phyloP scores from a whole-genome alignment of 2,329 filamentous ascomycete genomes.

The Rhynchosporium graminicola region DNA sequence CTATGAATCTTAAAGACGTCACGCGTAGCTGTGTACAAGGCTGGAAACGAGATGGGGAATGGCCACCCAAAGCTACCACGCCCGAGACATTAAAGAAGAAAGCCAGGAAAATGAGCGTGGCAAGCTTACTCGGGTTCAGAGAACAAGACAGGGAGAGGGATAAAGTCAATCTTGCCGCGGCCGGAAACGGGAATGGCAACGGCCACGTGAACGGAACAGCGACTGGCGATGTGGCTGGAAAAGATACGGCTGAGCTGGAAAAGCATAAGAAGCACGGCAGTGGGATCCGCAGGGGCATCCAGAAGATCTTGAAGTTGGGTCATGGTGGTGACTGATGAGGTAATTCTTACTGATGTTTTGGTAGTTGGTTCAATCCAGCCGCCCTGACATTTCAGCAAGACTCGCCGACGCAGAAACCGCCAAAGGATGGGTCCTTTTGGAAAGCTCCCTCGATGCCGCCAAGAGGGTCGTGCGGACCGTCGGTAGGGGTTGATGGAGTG shows the following conservation, averaged over 20 bases:
- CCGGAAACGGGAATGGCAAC: background rate
- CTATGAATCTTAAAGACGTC: constrained; percentile 84
- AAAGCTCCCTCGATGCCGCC: no score
- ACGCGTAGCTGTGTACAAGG: constrained; percentile 79
- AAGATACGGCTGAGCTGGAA: background rate
- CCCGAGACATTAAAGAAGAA: constrained; percentile 42
- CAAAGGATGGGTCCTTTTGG: no score
- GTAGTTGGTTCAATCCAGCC: constrained; percentile 6
- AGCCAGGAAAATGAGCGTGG: constrained; percentile 35
- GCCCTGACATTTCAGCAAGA: constrained; percentile 11
- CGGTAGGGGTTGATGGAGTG: no score
- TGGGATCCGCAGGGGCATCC: constrained; percentile 17
- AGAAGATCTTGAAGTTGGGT: constrained; percentile 22
- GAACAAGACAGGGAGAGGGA: constrained; percentile 26
- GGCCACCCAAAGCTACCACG: constrained; percentile 69
- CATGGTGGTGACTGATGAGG: constrained; percentile 12
- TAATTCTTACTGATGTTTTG: constrained; percentile 12
- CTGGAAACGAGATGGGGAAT: constrained; percentile 92
- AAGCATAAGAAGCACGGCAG: constrained; percentile 6
- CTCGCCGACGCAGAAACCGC: background rate
- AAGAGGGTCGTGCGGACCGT: no score
- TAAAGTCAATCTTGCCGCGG: background rate
- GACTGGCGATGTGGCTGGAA: background rate
- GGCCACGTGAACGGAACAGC: background rate
- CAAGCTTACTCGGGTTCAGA: constrained; percentile 34